Conservation (phyloP, 2,329 filamentous ascomycete species). For the Acarospora socialis region DNA sequence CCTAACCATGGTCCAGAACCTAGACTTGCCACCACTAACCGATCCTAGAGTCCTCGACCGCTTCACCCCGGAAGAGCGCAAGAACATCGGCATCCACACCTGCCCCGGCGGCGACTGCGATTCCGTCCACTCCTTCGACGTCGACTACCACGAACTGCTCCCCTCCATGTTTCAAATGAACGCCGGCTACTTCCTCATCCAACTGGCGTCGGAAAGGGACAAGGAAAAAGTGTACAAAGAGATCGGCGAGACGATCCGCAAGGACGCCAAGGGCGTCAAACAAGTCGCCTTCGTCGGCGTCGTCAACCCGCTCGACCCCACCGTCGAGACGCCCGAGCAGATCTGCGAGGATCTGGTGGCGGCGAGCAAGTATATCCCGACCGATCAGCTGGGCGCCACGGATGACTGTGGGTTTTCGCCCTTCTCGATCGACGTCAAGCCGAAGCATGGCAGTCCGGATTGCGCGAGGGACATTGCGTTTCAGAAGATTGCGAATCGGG, state of each 20-base stretch:
- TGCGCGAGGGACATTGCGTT: conserved; percentile 20
- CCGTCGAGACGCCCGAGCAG: conserved; percentile 19
- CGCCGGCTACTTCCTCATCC: conserved; percentile 23
- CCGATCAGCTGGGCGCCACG: conserved; percentile 19
- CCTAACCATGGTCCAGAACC: conserved; percentile 3
- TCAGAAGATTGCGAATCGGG: conserved; percentile 18
- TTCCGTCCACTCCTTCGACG: conserved; percentile 20
- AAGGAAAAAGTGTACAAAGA: conserved; percentile 20
- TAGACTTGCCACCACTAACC: background rate
- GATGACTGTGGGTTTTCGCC: conserved; percentile 22
- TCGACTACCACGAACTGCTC: conserved; percentile 20
- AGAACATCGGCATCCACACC: conserved; percentile 22
- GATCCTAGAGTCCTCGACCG: conserved; percentile 13
- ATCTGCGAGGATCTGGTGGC: conserved; percentile 18
- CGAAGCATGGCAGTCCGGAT: conserved; percentile 19
- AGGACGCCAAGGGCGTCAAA: conserved; percentile 20
- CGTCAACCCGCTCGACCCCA: conserved; percentile 18
- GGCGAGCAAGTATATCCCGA: conserved; percentile 18
- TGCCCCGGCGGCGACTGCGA: conserved; percentile 24
- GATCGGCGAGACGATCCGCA: conserved; percentile 18
- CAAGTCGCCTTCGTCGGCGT: conserved; percentile 22
- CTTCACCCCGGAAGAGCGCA: conserved; percentile 18
- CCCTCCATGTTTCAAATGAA: conserved; percentile 23
- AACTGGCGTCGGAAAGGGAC: conserved; percentile 19
- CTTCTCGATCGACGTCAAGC: conserved; percentile 20